These are phyloP conservation scores for Microdochium trichocladiopsis DNA, from an alignment of 2,329 filamentous ascomycete genomes.

Conservation along the genomic window DNA sequence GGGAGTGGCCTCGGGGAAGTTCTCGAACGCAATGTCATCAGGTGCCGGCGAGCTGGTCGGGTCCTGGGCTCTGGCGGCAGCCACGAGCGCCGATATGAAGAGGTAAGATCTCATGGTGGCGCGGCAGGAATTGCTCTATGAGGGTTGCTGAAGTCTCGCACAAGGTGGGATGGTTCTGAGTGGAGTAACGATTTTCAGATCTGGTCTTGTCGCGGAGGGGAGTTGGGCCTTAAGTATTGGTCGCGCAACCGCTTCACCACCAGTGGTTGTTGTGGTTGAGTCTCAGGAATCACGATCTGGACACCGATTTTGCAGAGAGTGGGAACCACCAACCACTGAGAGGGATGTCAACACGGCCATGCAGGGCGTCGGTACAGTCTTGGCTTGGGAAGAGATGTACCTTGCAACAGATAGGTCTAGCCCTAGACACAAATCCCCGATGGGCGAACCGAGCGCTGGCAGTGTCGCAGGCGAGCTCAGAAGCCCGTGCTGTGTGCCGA, in stretches of 20 bases:
- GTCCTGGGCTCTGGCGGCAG: background rate
- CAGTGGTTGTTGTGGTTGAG: background rate
- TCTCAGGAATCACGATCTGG: background rate
- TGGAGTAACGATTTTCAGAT: background rate
- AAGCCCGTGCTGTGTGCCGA: too few relatives aligned
- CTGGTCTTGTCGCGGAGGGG: background rate
- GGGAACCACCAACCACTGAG: background rate
- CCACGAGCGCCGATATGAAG: background rate
- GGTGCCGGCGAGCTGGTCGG: background rate
- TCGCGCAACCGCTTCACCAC: background rate
- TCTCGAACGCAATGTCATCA: background rate
- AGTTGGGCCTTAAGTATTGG: background rate
- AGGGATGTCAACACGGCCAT: background rate
- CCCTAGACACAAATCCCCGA: background rate
- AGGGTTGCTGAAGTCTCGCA: background rate
- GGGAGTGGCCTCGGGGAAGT: background rate
- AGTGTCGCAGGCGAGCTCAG: too few relatives aligned
- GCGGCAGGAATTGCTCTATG: background rate
- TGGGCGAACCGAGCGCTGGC: background rate
- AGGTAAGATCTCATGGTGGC: background rate
- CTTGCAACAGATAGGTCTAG: background rate
- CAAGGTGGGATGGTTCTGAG: too few relatives aligned
- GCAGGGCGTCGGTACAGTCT: background rate
- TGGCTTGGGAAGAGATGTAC: background rate
- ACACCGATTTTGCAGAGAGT: background rate